Percentiles rank a stretch among this genome's conserved stretches.
phyloP scores from a whole-genome alignment of 2,329 filamentous ascomycete genomes.

The Mycosphaerella arachidis region DNA sequence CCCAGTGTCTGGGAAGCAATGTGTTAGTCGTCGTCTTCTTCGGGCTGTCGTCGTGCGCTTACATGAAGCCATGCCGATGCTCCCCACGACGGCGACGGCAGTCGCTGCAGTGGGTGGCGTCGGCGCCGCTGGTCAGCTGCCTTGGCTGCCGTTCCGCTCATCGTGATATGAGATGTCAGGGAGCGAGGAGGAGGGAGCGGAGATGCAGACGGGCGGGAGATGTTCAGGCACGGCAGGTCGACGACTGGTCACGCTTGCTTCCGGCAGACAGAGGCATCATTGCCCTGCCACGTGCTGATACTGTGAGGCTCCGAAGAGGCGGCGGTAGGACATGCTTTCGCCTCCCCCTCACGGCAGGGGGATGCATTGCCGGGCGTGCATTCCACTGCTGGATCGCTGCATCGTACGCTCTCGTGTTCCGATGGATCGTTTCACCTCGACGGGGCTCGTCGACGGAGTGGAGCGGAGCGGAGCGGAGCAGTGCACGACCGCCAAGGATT shows the following conservation, averaged over 20 bases:
- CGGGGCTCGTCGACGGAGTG: not conserved
- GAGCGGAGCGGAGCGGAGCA: not conserved
- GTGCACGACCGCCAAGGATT: not conserved
- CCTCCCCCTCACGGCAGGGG: not conserved
- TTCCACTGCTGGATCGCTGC: not conserved
- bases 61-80: slow-evolving; percentile 61
- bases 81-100: slow-evolving; percentile 60
- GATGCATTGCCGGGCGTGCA: not conserved
- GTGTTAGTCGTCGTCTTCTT: not conserved
- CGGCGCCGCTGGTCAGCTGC: slow-evolving; percentile 28
- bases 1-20: slow-evolving; percentile 30
- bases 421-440: not conserved
- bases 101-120: slow-evolving; percentile 60
- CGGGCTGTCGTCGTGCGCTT: not conserved
- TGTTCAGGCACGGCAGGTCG: not conserved
- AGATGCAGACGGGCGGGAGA: not conserved
- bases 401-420: not conserved
- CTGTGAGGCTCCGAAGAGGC: not conserved
- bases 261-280: not conserved
- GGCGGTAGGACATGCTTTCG: not conserved
- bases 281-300: not conserved
- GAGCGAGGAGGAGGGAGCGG: not conserved
- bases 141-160: slow-evolving; percentile 2
- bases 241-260: not conserved
- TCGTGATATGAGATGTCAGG: not conserved